Percentiles rank a stretch among this genome's conserved stretches.
Evolutionary conservation across 371 early-diverging fungal genomes (phyloP).

Genomic region (Mucor circinelloides): DNA sequence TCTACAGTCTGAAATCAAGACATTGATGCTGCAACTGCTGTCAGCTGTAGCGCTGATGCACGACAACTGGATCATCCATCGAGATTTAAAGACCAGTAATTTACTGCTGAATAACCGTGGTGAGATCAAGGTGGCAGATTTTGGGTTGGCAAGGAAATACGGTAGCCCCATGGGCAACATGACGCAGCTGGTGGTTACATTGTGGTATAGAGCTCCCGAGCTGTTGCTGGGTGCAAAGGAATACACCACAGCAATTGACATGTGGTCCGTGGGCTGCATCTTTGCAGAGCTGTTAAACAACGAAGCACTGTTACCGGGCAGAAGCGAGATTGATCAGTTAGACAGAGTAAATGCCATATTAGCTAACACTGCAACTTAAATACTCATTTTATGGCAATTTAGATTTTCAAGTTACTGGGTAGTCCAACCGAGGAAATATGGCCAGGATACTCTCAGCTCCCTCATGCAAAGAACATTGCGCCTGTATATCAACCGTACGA

Average conservation of each 20-base stretch:
- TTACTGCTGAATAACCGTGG: slow-evolving; percentile 87
- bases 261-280: slow-evolving; percentile 98
- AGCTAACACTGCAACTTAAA: too few relatives aligned
- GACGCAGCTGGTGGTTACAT: slow-evolving; percentile 90
- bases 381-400: too few relatives aligned
- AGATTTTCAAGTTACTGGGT: slow-evolving; percentile 78
- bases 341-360: slow-evolving; percentile 51
- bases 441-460: slow-evolving; percentile 73
- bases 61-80: slow-evolving; percentile 93
- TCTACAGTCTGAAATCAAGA: slow-evolving; percentile 89
- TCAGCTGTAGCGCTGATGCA: slow-evolving; percentile 91
- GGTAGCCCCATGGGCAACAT: slow-evolving; percentile 74
- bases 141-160: slow-evolving; percentile 78
- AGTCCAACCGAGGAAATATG: slow-evolving; percentile 72
- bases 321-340: slow-evolving; percentile 83
- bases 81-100: slow-evolving; percentile 98
- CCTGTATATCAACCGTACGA: slow-evolving; percentile 50
- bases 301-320: slow-evolving; percentile 75
- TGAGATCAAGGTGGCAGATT: slow-evolving; percentile 85
- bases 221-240: slow-evolving; percentile 90
- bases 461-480: slow-evolving; percentile 73
- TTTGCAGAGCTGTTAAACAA: slow-evolving; percentile 86
- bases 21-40: slow-evolving; percentile 87
- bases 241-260: slow-evolving; percentile 96
- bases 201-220: slow-evolving; percentile 98